Conservation (phyloP, 1,139 yeast genomes). For the Blastobotrys elegans region DNA sequence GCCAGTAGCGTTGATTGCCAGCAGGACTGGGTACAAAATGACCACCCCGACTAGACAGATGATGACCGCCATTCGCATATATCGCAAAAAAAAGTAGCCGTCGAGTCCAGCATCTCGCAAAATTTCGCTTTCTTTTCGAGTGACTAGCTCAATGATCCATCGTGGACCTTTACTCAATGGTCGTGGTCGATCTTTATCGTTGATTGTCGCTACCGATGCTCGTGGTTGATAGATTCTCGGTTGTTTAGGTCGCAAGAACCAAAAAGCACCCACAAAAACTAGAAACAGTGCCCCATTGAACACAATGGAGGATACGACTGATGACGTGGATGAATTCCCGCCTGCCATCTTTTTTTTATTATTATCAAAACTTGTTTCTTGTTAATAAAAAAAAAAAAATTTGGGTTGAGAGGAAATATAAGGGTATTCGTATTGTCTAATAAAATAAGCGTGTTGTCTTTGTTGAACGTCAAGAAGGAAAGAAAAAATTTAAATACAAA, state of each 20-base stretch:
- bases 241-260: constrained; percentile 60
- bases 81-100: constrained; percentile 83
- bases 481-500: background rate
- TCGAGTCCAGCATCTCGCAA: constrained; percentile 81
- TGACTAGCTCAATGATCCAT: constrained; percentile 35
- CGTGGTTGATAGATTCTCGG: constrained; percentile 81
- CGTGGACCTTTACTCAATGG: constrained; percentile 32
- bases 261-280: constrained; percentile 52
- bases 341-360: background rate
- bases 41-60: constrained; percentile 61
- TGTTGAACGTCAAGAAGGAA: background rate
- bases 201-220: constrained; percentile 46
- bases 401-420: too few relatives aligned
- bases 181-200: constrained; percentile 37
- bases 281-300: constrained; percentile 54
- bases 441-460: too few relatives aligned
- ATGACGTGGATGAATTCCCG: background rate
- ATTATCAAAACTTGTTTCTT: background rate
- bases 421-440: too few relatives aligned
- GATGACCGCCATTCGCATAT: constrained; percentile 56
- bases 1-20: constrained; percentile 85
- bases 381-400: too few relatives aligned
- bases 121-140: constrained; percentile 59
- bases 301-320: constrained; percentile 49
- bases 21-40: constrained; percentile 66